Conservation (phyloP, 1,139 yeast species). For the Blastobotrys arbuscula region DNA sequence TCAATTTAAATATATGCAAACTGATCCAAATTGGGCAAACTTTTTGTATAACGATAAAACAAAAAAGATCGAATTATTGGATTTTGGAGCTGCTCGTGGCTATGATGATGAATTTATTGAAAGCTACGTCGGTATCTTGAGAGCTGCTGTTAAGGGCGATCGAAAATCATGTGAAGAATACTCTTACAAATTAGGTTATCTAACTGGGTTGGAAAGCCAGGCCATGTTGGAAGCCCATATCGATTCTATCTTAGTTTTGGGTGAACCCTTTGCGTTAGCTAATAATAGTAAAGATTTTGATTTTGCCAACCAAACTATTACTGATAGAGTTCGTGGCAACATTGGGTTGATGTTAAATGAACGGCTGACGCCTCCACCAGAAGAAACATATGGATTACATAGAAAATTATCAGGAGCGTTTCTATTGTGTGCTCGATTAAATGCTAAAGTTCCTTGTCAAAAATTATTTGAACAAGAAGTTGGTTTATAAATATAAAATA, state of each 20-base stretch:
- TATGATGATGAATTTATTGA: constrained; percentile 61
- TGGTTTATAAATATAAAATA: constrained; percentile 41
- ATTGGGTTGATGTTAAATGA: constrained; percentile 86
- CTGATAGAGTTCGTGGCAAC: constrained; percentile 83
- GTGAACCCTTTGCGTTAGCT: constrained; percentile 74
- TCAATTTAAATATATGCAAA: constrained; percentile 86
- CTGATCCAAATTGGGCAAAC: constrained; percentile 99
- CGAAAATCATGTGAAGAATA: constrained; percentile 56
- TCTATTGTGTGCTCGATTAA: constrained; percentile 77
- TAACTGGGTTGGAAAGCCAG: constrained; percentile 84
- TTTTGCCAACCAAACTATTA: constrained; percentile 80
- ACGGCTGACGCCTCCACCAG: constrained; percentile 95
- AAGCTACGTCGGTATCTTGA: constrained; percentile 64
- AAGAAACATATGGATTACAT: constrained; percentile 92
- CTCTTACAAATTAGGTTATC: constrained; percentile 74
- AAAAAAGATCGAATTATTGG: constrained; percentile 71
- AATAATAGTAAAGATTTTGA: constrained; percentile 52
- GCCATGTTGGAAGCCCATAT: constrained; percentile 90
- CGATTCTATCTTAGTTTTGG: constrained; percentile 82
- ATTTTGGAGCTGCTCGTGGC: constrained; percentile 92
- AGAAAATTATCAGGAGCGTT: constrained; percentile 94
- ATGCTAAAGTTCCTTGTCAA: constrained; percentile 79
- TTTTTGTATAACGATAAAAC: constrained; percentile 71
- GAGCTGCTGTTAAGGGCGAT: constrained; percentile 73
- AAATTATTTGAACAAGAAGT: constrained; percentile 69